Percentiles rank a stretch among this genome's conserved stretches.
These are phyloP conservation scores for Boechera stricta DNA, from an alignment of 345 rosid genomes.

Conservation along the genomic window DNA sequence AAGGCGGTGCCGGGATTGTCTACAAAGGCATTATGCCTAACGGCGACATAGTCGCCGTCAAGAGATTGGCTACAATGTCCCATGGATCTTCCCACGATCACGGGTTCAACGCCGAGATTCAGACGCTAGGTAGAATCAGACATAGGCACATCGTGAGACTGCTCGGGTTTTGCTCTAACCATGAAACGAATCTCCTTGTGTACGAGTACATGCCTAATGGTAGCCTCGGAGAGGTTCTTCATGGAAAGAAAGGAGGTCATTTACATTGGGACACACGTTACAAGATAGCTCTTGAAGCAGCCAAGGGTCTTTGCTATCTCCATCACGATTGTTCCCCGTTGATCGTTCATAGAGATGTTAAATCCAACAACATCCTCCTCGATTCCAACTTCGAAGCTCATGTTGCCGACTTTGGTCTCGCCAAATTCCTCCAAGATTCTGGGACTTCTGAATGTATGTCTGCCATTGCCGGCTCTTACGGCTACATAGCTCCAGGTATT, in stretches of 20 bases:
- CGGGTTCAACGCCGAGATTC: constrained; percentile 92
- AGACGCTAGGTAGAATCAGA: constrained; percentile 80
- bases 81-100: constrained; percentile 90
- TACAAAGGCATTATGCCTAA: constrained; percentile 78
- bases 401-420: constrained; percentile 92
- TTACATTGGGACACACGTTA: constrained; percentile 83
- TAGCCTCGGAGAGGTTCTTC: constrained; percentile 85
- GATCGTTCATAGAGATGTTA: constrained; percentile 83
- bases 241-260: constrained; percentile 88
- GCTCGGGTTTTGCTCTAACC: constrained; percentile 83
- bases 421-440: constrained; percentile 81
- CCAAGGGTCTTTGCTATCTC: constrained; percentile 82
- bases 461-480: constrained; percentile 94
- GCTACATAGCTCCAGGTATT: constrained; percentile 87
- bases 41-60: constrained; percentile 76
- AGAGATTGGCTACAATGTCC: constrained; percentile 72
- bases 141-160: constrained; percentile 82
- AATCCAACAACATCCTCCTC: constrained; percentile 80
- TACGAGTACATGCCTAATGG: constrained; percentile 89
- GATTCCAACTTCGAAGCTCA: constrained; percentile 83
- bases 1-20: constrained; percentile 89
- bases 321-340: constrained; percentile 84
- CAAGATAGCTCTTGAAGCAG: constrained; percentile 79
- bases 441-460: constrained; percentile 95
- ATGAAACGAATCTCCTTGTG: constrained; percentile 82